Base-by-base conservation (phyloP, 2,329 filamentous ascomycete genomes). In the Cladosporium sphaerospermum region DNA sequence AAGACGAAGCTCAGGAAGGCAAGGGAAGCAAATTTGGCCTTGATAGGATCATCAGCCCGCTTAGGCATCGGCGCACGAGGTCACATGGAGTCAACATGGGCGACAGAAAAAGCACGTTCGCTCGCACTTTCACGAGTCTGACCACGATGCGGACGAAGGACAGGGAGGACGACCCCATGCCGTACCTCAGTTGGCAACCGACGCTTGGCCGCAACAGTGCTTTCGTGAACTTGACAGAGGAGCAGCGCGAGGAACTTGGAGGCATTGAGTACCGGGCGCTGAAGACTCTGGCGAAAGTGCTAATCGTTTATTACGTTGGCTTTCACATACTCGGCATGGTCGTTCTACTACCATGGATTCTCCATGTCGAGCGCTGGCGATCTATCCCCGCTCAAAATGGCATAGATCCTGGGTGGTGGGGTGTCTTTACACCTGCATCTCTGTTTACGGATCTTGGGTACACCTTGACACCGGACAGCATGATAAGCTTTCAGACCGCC, bases 361-460 rank as follows among this genome's bases (percentile, higher is more conserved):
- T 84, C 28, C 73, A 82, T 18, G 81, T 78, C 41, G 56, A 75
- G 0, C 73, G 71, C 2, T 96, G 88, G 68, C 83, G 82, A 4
- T 60, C 74, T 0, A 66, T 92, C 13, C 80, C 96, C n/a, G 74
- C 78, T 1, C 69, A 67, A 0, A 77, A 74, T 47, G 83, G 82
- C 8, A 73, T 88, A 60, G 84, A 78, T 53, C 82, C 82, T 39
- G 79, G 81, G 0, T 99, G 93, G 93, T 99, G 93, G 81, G 90
- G 82, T 0, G 83, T 99, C 61, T 99, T 92, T 72, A 96, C 89
- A 0, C 75, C 90, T 11, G 89, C 83, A 45, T 93, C 90, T 39
- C 81, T 90, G 52, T 96, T 99, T 71, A 96, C 92, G 71, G 92
- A 99, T 73, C 73, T 97, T n/a, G 93, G 93, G 9, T 92, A 90